These are phyloP conservation scores for Daldinia sp. DNA, from an alignment of 2,329 filamentous ascomycete genomes.

Conservation along the genomic window DNA sequence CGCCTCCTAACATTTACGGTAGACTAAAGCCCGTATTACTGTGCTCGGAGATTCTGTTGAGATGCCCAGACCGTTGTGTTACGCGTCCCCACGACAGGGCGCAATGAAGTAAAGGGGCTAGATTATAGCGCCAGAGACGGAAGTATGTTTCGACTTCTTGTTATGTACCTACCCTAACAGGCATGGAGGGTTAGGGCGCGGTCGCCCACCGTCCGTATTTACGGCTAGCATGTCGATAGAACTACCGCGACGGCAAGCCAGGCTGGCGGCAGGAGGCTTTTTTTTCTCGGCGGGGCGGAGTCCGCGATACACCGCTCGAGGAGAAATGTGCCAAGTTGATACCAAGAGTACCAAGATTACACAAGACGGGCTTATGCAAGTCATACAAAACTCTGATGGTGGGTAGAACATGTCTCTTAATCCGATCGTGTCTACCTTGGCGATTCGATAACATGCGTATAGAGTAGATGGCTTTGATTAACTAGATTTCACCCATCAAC, in stretches of 20 bases:
- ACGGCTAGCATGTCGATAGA: background rate
- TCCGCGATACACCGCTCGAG: constrained; percentile 27
- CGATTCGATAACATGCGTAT: background rate
- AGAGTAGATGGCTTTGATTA: background rate
- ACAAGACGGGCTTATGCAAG: constrained; percentile 33
- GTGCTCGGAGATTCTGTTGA: constrained; percentile 24
- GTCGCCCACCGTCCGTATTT: background rate
- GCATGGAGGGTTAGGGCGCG: background rate
- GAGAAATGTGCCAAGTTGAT: constrained; percentile 32
- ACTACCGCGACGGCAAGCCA: constrained; percentile 10
- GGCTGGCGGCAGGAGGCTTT: constrained; percentile 27
- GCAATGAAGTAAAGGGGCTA: constrained; percentile 7
- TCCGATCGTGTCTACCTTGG: background rate
- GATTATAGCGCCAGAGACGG: background rate
- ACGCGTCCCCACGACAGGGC: constrained; percentile 4
- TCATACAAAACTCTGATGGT: constrained; percentile 18
- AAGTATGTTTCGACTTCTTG: background rate
- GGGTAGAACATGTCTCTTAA: background rate
- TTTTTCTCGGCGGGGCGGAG: constrained; percentile 27
- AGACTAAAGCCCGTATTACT: constrained; percentile 1
- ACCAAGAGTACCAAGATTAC: constrained; percentile 35
- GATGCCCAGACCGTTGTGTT: constrained; percentile 6
- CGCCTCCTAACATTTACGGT: constrained; percentile 15
- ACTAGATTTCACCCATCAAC: background rate
- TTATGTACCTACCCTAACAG: background rate